These are phyloP conservation scores for Lachancea dasiensis DNA, from an alignment of 805 yeast species.

Conservation along the genomic window DNA sequence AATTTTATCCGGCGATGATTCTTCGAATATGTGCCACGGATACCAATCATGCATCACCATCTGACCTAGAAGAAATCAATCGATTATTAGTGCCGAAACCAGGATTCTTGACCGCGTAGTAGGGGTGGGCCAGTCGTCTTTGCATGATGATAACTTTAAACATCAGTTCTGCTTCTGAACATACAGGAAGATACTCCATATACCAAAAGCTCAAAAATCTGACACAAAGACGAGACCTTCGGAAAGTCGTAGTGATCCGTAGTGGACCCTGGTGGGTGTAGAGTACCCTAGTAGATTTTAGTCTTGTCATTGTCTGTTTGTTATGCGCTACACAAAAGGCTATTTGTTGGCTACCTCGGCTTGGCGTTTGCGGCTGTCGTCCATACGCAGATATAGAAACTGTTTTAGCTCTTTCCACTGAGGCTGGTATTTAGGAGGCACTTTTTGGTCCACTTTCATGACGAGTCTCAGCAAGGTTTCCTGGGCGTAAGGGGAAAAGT, in stretches of 20 bases:
- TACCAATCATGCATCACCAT: constrained; percentile 94
- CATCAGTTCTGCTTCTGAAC: constrained; percentile 98
- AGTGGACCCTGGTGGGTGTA: no score
- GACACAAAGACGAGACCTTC: no score
- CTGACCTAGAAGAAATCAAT: constrained; percentile 44
- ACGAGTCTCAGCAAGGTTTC: constrained; percentile 30
- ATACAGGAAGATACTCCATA: constrained; percentile 65
- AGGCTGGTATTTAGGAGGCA: constrained; percentile 32
- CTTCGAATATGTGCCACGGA: constrained; percentile 66
- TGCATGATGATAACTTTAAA: constrained; percentile 33
- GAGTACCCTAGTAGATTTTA: no score
- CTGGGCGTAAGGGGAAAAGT: constrained; percentile 42
- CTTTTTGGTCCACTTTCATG: constrained; percentile 26
- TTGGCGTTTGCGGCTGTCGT: constrained; percentile 27
- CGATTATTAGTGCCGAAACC: constrained; percentile 5
- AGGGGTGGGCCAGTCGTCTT: constrained; percentile 13
- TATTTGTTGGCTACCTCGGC: no score
- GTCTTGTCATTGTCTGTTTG: no score
- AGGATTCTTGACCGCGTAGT: constrained; percentile 11
- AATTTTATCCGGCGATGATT: constrained; percentile 37
- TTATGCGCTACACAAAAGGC: no score
- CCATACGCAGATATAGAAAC: constrained; percentile 39
- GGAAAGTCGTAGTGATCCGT: no score
- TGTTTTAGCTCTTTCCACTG: constrained; percentile 38
- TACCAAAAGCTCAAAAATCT: constrained; percentile 51